Evolutionary conservation across 2,329 filamentous ascomycete species (phyloP).

Genomic region (Laburnicola sp.): DNA sequence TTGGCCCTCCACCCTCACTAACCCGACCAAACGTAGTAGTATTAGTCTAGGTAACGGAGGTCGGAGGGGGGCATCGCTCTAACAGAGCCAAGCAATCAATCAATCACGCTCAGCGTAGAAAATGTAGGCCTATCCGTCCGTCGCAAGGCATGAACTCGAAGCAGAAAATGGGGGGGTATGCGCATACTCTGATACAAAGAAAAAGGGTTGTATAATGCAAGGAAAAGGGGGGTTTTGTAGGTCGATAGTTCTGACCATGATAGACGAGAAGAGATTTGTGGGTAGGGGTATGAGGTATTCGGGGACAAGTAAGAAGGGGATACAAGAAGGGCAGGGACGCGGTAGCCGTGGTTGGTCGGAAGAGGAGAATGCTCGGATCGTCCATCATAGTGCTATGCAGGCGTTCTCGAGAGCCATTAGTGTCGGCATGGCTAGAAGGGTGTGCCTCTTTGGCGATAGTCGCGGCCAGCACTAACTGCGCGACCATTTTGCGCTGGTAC

Average conservation of each 20-base stretch:
- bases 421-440: slow-evolving; percentile 18
- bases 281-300: slow-evolving; percentile 12
- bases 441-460: slow-evolving; percentile 30
- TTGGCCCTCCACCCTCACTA: too few relatives aligned
- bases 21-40: too few relatives aligned
- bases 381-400: background rate
- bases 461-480: slow-evolving; percentile 38
- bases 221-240: background rate
- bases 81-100: background rate
- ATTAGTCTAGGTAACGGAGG: too few relatives aligned
- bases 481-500: slow-evolving; percentile 36
- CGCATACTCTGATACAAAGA: slow-evolving; percentile 13
- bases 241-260: slow-evolving; percentile 3
- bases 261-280: slow-evolving; percentile 16
- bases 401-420: background rate
- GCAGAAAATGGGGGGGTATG: slow-evolving; percentile 20
- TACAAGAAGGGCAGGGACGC: slow-evolving; percentile 6
- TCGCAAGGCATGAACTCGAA: slow-evolving; percentile 1
- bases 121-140: too few relatives aligned
- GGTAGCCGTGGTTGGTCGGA: background rate
- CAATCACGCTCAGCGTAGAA: background rate
- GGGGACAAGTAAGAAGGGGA: slow-evolving; percentile 6
- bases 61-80: too few relatives aligned
- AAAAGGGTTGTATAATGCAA: slow-evolving; percentile 1
- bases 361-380: background rate